A percentile compares a stretch with the other conserved stretches of the same genome.
phyloP scores from a whole-genome alignment of 2,329 filamentous ascomycete species.

The Emmonsia crescens region DNA sequence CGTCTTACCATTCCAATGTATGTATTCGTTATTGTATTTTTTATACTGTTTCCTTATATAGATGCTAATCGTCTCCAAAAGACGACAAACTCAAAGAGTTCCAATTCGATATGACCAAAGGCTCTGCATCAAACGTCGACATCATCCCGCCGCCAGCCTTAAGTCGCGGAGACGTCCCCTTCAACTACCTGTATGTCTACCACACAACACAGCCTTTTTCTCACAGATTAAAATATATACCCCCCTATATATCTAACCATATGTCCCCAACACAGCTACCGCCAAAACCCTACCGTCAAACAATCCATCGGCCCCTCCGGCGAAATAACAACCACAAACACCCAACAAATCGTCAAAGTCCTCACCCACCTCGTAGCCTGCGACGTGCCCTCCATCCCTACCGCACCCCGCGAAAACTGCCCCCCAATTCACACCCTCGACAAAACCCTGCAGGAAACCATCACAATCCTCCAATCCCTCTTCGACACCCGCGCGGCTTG shows the following conservation, averaged over 20 bases:
- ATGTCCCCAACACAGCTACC: conserved; percentile 50
- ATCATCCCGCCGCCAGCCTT: conserved; percentile 72
- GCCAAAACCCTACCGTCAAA: conserved; percentile 71
- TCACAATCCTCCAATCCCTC: conserved; percentile 52
- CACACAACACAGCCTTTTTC: too few relatives aligned
- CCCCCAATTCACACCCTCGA: conserved; percentile 41
- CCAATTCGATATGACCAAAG: conserved; percentile 52
- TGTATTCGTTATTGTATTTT: conserved; percentile 13
- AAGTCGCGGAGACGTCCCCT: conserved; percentile 61
- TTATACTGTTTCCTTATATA: background rate
- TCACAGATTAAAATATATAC: too few relatives aligned
- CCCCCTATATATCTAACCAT: conserved; percentile 12
- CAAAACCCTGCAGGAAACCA: conserved; percentile 50
- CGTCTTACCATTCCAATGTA: conserved; percentile 61
- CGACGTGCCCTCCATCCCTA: conserved; percentile 52
- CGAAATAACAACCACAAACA: conserved; percentile 50
- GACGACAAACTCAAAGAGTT: conserved; percentile 54
- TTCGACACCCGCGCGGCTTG: conserved; percentile 71
- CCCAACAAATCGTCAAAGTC: conserved; percentile 46
- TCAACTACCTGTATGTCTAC: conserved; percentile 43
- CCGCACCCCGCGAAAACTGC: conserved; percentile 46
- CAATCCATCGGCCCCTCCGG: conserved; percentile 47
- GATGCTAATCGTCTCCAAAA: conserved; percentile 17
- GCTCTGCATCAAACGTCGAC: conserved; percentile 51
- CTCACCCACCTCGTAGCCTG: conserved; percentile 50